phyloP scores from a whole-genome alignment of 306 rosid genomes.

The Luffa aegyptiaca region DNA sequence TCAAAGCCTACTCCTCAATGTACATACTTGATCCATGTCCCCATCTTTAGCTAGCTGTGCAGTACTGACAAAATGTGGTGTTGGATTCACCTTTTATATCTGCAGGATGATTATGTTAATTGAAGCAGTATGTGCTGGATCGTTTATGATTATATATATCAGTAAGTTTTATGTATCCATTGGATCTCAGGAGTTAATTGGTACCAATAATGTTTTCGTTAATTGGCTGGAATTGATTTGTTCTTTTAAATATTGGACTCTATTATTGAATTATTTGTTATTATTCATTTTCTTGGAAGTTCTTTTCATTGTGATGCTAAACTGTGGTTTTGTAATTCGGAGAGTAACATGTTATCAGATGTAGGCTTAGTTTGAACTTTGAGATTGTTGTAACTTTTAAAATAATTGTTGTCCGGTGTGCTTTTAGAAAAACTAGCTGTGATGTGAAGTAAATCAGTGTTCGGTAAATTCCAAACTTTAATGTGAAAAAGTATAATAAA shows the following conservation, averaged over 20 bases:
- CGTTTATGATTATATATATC: slow-evolving; percentile 72
- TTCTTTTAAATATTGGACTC: not conserved
- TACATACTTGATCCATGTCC: not conserved
- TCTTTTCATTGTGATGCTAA: not conserved
- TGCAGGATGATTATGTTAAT: slow-evolving; percentile 85
- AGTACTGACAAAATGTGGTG: not conserved
- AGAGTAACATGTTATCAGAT: not conserved
- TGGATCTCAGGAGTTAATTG: not conserved
- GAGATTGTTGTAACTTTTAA: not conserved
- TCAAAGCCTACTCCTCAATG: not conserved
- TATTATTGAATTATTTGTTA: not conserved
- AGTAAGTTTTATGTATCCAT: slow-evolving; percentile 32
- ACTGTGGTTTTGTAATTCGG: not conserved
- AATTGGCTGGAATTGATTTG: not conserved
- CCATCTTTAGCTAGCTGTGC: not conserved
- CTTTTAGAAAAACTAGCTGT: not conserved
- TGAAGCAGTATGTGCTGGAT: slow-evolving; percentile 79
- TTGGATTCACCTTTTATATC: slow-evolving; percentile 13
- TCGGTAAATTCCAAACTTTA: not conserved
- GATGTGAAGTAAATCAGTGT: not conserved
- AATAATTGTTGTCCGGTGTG: not conserved
- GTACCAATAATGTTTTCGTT: not conserved
- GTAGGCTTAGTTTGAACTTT: not conserved
- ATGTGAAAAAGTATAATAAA: not conserved
- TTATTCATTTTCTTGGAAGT: not conserved